A percentile compares a stretch with the other conserved stretches of the same genome.
phyloP scores from a whole-genome alignment of 495 filamentous ascomycete species.

The Hyaloscypha bicolor region DNA sequence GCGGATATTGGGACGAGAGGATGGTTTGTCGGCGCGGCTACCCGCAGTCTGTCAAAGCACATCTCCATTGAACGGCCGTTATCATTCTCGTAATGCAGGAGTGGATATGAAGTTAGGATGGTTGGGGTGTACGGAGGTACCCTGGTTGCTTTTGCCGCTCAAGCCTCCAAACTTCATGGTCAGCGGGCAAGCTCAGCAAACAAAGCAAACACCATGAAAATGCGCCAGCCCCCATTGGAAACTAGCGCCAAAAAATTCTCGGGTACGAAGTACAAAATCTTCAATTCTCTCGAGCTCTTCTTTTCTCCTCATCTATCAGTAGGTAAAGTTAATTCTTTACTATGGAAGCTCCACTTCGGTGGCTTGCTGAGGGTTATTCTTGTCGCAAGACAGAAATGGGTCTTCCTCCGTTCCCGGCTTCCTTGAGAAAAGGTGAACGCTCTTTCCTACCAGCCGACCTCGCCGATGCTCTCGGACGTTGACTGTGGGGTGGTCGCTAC shows the following conservation, averaged over 20 bases:
- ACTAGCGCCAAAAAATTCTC: conserved; percentile 15
- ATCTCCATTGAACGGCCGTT: conserved; percentile 2
- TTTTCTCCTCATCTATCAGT: conserved; percentile 52
- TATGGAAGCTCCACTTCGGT: conserved; percentile 26
- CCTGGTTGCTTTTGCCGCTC: not conserved
- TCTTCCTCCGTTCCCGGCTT: conserved; percentile 60
- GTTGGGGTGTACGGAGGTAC: not conserved
- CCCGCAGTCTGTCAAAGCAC: conserved; percentile 19
- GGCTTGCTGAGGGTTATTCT: conserved; percentile 59
- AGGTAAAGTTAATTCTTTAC: conserved; percentile 34
- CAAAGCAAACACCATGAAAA: too few species aligned
- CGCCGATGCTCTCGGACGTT: conserved; percentile 44
- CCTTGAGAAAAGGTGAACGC: conserved; percentile 43
- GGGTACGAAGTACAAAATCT: conserved; percentile 16
- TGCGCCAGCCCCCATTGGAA: not conserved
- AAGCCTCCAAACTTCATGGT: not conserved
- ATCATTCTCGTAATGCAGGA: conserved; percentile 16
- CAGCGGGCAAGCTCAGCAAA: not conserved
- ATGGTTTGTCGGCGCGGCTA: not conserved
- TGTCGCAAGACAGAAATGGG: conserved; percentile 39
- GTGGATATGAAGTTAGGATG: conserved; percentile 1
- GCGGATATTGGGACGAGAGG: not conserved
- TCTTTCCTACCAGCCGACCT: conserved; percentile 40
- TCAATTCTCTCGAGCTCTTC: conserved; percentile 16
- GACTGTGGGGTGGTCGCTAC: conserved; percentile 57